A percentile compares a stretch with the other conserved stretches of the same genome.
phyloP scores from a whole-genome alignment of 371 early-diverging fungal genomes.

The Haplosporangium sp. region DNA sequence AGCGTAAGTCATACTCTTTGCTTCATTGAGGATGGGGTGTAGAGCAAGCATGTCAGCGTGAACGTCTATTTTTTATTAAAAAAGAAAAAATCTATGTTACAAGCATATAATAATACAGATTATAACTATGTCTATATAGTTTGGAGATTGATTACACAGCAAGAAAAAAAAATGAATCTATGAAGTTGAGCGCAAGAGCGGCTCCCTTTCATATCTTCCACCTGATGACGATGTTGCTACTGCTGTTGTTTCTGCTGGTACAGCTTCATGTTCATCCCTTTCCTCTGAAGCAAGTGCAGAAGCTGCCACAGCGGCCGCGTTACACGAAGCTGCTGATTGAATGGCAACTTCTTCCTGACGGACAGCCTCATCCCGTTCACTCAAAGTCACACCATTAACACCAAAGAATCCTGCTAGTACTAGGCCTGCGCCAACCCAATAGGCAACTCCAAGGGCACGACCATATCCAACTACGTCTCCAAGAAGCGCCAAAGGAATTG shows the following conservation, averaged over 20 bases:
- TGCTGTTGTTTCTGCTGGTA: neutral
- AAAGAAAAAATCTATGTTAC: neutral
- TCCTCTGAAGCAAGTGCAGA: conserved; percentile 20
- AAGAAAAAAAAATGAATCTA: neutral
- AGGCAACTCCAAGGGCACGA: conserved; percentile 64
- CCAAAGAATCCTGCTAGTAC: conserved; percentile 78
- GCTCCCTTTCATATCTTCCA: neutral
- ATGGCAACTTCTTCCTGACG: conserved; percentile 17
- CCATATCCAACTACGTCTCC: conserved; percentile 81
- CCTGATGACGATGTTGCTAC: neutral
- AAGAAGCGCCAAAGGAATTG: conserved; percentile 81
- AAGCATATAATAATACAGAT: neutral
- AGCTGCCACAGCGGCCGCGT: conserved; percentile 6
- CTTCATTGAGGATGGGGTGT: too few relatives aligned
- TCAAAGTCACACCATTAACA: conserved; percentile 64
- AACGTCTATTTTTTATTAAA: neutral
- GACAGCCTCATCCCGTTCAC: conserved; percentile 52
- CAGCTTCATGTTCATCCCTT: conserved; percentile 10
- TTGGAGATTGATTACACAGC: too few relatives aligned
- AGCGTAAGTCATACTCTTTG: too few relatives aligned
- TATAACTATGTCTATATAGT: neutral
- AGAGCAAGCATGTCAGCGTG: neutral
- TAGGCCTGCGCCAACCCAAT: conserved; percentile 74
- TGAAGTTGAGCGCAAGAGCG: neutral
- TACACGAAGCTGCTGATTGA: conserved; percentile 8